phyloP scores from a whole-genome alignment of 768 basidiomycete species.

The Roridomyces roridus region DNA sequence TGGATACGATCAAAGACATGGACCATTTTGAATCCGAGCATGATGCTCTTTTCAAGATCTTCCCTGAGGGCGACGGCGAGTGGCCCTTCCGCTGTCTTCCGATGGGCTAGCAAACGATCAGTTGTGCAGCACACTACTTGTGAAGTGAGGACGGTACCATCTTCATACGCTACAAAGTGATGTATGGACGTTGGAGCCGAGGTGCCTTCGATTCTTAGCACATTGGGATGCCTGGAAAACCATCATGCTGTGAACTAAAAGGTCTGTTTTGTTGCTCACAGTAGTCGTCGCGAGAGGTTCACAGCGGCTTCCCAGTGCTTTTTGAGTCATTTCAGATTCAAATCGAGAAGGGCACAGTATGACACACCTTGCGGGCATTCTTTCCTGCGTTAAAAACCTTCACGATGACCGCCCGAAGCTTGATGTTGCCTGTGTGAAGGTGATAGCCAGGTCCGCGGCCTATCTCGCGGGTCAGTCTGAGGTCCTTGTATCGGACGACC shows the following conservation, averaged over 20 bases:
- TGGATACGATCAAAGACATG: background rate
- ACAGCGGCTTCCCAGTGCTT: too few species aligned
- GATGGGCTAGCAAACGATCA: background rate
- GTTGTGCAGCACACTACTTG: background rate
- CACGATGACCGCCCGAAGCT: background rate
- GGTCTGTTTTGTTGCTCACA: too few species aligned
- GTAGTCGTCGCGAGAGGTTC: too few species aligned
- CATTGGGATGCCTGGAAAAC: too few species aligned
- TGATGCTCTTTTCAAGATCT: background rate
- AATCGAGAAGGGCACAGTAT: too few species aligned
- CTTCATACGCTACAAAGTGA: too few species aligned
- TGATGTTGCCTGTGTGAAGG: background rate
- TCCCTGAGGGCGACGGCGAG: constrained; percentile 1
- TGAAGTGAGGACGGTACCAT: background rate
- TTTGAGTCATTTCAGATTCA: too few species aligned
- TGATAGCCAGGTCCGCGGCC: background rate
- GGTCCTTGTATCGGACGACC: background rate
- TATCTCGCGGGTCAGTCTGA: background rate
- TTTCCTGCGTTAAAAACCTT: background rate
- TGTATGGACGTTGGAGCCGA: too few species aligned
- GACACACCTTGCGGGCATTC: background rate
- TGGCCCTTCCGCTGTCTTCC: constrained; percentile 2
- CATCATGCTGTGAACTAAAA: too few species aligned
- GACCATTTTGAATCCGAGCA: background rate
- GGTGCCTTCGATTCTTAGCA: too few species aligned